Evolutionary conservation across 305 asterid genomes (phyloP), one percentile per base, ranked within the genome.

Genomic region (Plantago lanceolata): DNA sequence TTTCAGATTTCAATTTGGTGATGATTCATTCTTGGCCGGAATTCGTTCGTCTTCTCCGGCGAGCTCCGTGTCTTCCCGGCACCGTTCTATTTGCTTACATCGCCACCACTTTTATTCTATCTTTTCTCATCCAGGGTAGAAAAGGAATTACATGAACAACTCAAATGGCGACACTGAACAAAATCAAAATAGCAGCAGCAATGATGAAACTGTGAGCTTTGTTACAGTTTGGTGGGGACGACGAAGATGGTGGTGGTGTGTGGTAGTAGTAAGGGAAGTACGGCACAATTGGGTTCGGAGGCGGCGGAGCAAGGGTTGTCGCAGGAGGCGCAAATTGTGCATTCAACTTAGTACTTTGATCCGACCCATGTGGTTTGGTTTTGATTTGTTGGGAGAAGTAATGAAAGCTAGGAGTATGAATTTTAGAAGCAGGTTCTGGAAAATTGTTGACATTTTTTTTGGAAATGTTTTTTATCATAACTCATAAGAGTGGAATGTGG

Each of bases 261-360:
- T 86, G 64, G 47, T 68, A 91, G 78, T 86, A 91, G 60, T 48
- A 91, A 0, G 97, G 97, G 35, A 86, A 91, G 70, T 91, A 91
- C 5, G 96, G 94, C 57, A 88, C 94, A 61, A 86, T 88, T 12
- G 95, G 98, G 71, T 91, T 91, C 19, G 98, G 98, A 13, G 98
- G 98, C 59, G 61, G 83, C 68, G 87, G 49, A 52, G 78, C 95
- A 89, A 1, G 96, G 96, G 74, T 85, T 88, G 84, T 91, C 98
- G 59, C 98, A 91, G 0, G 93, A 85, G 0, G 95, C 72, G 77
- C 98, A 91, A 96, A 88, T 86, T 68, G 96, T 88, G 78, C 98
- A 91, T 73, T 88, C 93, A 70, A 88, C 81, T 21, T 83, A 79
- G 84, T 85, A 91, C 76, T 86, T 91, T 3, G 98, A 88, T 75